phyloP scores from a whole-genome alignment of 2,329 filamentous ascomycete genomes.

The Rhinocladiella mackenziei region DNA sequence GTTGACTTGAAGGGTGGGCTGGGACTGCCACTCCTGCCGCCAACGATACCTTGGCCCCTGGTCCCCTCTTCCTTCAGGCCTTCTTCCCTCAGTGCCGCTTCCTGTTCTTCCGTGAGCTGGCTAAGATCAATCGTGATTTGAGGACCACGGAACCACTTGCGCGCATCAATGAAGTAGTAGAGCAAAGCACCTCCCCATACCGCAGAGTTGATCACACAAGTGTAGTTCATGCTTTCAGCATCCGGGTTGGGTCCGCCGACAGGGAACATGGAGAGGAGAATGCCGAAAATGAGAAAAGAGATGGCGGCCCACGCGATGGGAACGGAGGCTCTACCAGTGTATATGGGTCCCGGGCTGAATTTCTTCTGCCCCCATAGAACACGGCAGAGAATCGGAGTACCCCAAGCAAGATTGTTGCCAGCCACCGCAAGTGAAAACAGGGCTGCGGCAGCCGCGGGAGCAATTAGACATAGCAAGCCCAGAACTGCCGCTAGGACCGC shows the following conservation, averaged over 20 bases:
- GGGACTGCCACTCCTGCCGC: constrained; percentile 1
- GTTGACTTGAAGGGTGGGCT: not conserved
- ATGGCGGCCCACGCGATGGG: constrained; percentile 54
- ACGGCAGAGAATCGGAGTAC: constrained; percentile 55
- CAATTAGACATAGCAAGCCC: constrained; percentile 57
- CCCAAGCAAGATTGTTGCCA: constrained; percentile 60
- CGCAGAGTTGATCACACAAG: constrained; percentile 57
- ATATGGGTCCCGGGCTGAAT: constrained; percentile 58
- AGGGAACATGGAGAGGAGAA: constrained; percentile 58
- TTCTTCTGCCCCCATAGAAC: constrained; percentile 56
- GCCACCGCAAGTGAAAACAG: constrained; percentile 59
- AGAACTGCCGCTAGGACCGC: constrained; percentile 50
- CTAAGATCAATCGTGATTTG: constrained; percentile 50
- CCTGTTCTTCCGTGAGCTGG: constrained; percentile 32
- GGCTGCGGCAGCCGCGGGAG: constrained; percentile 54
- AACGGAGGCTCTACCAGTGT: constrained; percentile 53
- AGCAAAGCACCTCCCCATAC: constrained; percentile 55
- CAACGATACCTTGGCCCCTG: constrained; percentile 10
- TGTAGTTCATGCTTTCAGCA: constrained; percentile 58
- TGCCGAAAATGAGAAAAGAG: constrained; percentile 53
- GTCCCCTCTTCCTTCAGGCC: constrained; percentile 14
- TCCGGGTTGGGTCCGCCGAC: constrained; percentile 51
- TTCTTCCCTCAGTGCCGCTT: constrained; percentile 28
- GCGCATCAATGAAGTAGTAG: constrained; percentile 56
- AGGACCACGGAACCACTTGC: constrained; percentile 59